Evolutionary conservation across 1,284 basidiomycete genomes (phyloP).

Genomic region (Papiliotrema fonsecae): DNA sequence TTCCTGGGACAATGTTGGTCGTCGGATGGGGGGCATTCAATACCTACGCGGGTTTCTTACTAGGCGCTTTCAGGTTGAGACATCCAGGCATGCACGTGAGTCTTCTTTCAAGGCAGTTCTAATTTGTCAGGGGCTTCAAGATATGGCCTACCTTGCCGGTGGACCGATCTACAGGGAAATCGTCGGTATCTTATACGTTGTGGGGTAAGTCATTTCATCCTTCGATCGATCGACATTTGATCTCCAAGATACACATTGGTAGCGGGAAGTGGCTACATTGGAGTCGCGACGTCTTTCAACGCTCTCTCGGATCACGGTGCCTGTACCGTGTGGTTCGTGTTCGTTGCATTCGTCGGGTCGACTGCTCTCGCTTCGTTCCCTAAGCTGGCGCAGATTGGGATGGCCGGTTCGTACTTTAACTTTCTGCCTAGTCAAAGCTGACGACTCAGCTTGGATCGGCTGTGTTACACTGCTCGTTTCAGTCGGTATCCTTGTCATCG

Average conservation of each 20-base stretch:
- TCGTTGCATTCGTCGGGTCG: conserved; percentile 29
- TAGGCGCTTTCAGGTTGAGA: conserved; percentile 15
- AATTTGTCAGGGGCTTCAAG: conserved; percentile 7
- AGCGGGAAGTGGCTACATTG: conserved; percentile 31
- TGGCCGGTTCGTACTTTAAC: conserved; percentile 23
- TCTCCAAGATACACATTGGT: conserved; percentile 4
- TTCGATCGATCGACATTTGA: background rate
- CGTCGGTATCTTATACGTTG: conserved; percentile 13
- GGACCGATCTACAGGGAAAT: conserved; percentile 14
- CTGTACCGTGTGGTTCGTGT: conserved; percentile 43
- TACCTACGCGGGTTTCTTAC: conserved; percentile 14
- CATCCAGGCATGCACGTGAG: conserved; percentile 16
- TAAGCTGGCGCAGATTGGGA: conserved; percentile 42
- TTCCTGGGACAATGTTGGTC: conserved; percentile 13
- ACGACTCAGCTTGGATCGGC: conserved; percentile 26
- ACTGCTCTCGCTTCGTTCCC: conserved; percentile 35
- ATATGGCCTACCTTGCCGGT: conserved; percentile 15
- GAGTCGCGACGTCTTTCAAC: conserved; percentile 45
- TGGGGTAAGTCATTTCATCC: conserved; percentile 5
- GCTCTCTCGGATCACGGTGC: conserved; percentile 39
- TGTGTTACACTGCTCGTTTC: conserved; percentile 31
- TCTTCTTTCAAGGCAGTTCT: background rate
- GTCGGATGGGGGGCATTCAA: conserved; percentile 15
- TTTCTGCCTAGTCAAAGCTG: background rate
- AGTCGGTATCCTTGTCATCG: conserved; percentile 43